A percentile compares a stretch with the other conserved stretches of the same genome.
Evolutionary conservation across 179 eudicot species (phyloP).

Genomic region (Spergularia azorica): DNA sequence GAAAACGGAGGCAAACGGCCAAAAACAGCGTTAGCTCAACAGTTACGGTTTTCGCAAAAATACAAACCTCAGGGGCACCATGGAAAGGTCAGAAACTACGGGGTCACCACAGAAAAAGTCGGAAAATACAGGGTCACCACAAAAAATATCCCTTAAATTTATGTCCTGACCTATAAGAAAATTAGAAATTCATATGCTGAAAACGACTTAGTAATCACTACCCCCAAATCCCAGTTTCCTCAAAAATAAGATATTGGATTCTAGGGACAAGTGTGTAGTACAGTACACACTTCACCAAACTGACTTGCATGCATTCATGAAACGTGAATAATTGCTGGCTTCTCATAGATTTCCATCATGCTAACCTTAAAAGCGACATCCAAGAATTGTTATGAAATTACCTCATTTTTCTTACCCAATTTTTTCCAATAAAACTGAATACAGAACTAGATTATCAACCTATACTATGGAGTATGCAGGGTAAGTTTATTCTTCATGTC

Average conservation of each 20-base stretch:
- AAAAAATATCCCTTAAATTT: too few species aligned
- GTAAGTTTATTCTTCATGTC: too few species aligned
- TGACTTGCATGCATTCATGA: constrained; percentile 20
- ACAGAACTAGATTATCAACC: neutral
- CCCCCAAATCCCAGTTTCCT: neutral
- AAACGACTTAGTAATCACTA: neutral
- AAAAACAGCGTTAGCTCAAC: too few species aligned
- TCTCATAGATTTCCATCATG: neutral
- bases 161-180: too few species aligned
- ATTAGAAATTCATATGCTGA: neutral
- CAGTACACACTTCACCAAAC: neutral
- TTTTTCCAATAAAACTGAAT: neutral
- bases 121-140: too few species aligned
- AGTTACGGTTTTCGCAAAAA: too few species aligned
- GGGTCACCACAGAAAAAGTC: too few species aligned
- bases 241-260: neutral
- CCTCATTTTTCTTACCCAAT: neutral
- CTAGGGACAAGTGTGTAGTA: neutral
- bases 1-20: too few species aligned
- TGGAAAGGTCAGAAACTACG: too few species aligned
- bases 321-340: neutral
- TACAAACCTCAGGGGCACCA: too few species aligned
- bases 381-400: neutral
- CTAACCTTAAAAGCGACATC: neutral
- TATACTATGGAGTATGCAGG: neutral